Base-by-base conservation (phyloP, 495 filamentous ascomycete species). In the Platismatia glauca region DNA sequence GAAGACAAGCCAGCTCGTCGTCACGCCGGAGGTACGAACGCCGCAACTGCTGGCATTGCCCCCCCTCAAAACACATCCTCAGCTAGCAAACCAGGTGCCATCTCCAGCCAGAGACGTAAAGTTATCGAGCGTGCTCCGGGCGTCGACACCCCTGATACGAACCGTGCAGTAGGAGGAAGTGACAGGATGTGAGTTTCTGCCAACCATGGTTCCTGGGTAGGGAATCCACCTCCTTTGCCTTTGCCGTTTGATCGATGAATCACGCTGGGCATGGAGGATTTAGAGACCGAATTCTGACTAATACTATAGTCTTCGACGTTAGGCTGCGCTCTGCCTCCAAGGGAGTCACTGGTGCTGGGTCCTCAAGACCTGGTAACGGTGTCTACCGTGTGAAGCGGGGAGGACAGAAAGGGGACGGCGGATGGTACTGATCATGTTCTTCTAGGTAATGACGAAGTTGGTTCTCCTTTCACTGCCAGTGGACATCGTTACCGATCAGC, bases 111-210 rank as follows among this genome's bases (percentile, higher is more conserved):
- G 77, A 86, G 91, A 74, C 89, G 91, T 77, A 90, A 90, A 79
- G 86, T 92, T 71, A 81, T 87, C 58, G 88, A 90, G 70, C 86
- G 86, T 62, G 67, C 65, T 53, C 75, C 76, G 62, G 77, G 75
- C 68, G 83, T 86, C 74, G 88, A 93, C 71, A 87, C 85, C 74
- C 86, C 87, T 70, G 89, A 94, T 73, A 87, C 89, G 77, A 90
- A 85, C 82, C 86, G 89, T 79, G 88, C 87, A 79, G 84, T 93
- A 74, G 89, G 88, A 77, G 89, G 89, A 74, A 94, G 89, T 82
- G 90, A 94, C 80, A 89, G 94, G 88, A 97, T 98, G 94, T 98
- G 90, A 96, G 94, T 95, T 82, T 83, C 81, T 83, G 75, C 78
- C 73, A 71, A 84, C 77, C 77, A 83, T 81, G 82, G 88, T 90